Evolutionary conservation across 2,329 filamentous ascomycete genomes (phyloP).

Genomic region (Herpotrichia juniperi): DNA sequence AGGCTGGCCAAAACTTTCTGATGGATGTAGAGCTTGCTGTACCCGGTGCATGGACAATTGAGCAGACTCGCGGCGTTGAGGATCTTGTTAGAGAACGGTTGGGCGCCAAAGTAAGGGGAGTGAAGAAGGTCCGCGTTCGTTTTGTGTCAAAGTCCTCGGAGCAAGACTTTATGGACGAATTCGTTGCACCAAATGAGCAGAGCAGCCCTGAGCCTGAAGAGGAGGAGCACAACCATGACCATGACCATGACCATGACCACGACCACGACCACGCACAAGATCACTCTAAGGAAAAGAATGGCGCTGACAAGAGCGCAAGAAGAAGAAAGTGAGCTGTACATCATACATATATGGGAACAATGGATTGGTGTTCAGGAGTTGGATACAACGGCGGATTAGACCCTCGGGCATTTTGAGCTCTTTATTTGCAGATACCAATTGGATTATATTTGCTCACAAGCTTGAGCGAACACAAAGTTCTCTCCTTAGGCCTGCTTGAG

Average conservation of each 20-base stretch:
- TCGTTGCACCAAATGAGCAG: slow-evolving; percentile 45
- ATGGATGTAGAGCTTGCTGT: slow-evolving; percentile 88
- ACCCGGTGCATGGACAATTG: slow-evolving; percentile 76
- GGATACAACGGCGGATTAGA: slow-evolving; percentile 2
- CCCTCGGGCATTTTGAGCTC: not conserved
- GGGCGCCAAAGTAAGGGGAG: slow-evolving; percentile 79
- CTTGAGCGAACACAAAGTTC: not conserved
- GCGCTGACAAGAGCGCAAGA: slow-evolving; percentile 20
- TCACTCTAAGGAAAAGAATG: slow-evolving; percentile 23
- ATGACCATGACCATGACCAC: slow-evolving; percentile 36
- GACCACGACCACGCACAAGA: slow-evolving; percentile 29
- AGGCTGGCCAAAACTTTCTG: slow-evolving; percentile 95
- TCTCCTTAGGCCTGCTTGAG: not conserved
- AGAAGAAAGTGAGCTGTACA: slow-evolving; percentile 19
- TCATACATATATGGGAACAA: slow-evolving; percentile 2
- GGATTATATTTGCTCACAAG: not conserved
- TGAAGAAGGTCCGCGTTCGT: slow-evolving; percentile 80
- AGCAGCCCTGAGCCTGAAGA: slow-evolving; percentile 36
- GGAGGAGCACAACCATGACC: slow-evolving; percentile 24
- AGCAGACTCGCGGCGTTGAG: slow-evolving; percentile 73
- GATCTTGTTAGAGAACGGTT: slow-evolving; percentile 73
- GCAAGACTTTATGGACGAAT: slow-evolving; percentile 73
- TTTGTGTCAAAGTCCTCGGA: slow-evolving; percentile 74
- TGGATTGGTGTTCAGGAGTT: slow-evolving; percentile 8
- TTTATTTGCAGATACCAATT: not conserved